Percentiles rank a stretch among this genome's conserved stretches.
Conservation (phyloP, 768 basidiomycete genomes). For the Lentinula aciculospora region DNA sequence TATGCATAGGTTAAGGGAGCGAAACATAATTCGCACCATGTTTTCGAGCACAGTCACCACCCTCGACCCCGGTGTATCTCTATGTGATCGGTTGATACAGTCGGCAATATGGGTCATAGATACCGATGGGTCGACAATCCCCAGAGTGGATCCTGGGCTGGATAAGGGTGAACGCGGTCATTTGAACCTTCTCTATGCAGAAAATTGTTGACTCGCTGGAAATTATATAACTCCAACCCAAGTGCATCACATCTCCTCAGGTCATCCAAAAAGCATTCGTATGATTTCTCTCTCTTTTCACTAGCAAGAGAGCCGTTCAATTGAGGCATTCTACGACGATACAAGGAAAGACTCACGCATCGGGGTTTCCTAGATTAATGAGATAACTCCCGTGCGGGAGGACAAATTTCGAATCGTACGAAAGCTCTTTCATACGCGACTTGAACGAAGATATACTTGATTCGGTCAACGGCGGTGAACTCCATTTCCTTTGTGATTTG, state of each 20-base stretch:
- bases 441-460: conserved; percentile 55
- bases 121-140: conserved; percentile 52
- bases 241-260: conserved; percentile 72
- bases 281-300: conserved; percentile 64
- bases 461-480: conserved; percentile 49
- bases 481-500: conserved; percentile 84
- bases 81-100: conserved; percentile 70
- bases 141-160: conserved; percentile 83
- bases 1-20: neutral
- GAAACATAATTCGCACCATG: conserved; percentile 45
- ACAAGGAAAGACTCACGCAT: conserved; percentile 44
- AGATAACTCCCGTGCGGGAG: conserved; percentile 85
- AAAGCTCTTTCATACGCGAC: conserved; percentile 49
- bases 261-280: conserved; percentile 80
- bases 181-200: too few relatives aligned
- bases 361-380: conserved; percentile 79
- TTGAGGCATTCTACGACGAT: too few relatives aligned
- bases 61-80: conserved; percentile 33
- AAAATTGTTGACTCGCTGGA: conserved; percentile 55
- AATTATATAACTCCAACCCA: conserved; percentile 72
- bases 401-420: conserved; percentile 57
- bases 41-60: conserved; percentile 75
- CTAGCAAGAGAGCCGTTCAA: conserved; percentile 32
- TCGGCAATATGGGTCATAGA: conserved; percentile 63
- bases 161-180: neutral